Percentiles rank a stretch among this genome's conserved stretches.
phyloP scores from a whole-genome alignment of 1,284 basidiomycete genomes.

The Coriolopsis trogii region DNA sequence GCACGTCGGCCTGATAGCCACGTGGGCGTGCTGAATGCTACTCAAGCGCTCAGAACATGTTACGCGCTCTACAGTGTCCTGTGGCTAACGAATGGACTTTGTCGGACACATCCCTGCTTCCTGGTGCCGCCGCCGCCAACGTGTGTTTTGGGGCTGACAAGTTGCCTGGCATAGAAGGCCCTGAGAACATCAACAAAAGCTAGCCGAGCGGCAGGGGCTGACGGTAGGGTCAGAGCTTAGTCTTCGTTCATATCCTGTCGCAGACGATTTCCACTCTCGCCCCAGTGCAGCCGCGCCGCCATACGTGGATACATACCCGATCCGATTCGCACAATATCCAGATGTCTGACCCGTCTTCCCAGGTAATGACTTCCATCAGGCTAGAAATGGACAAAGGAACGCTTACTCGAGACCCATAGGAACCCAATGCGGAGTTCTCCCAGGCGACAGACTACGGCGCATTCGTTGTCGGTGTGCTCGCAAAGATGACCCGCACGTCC shows the following conservation, averaged over 20 bases:
- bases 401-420: background rate
- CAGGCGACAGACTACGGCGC: conserved; percentile 57
- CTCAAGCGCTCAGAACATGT: background rate
- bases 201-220: background rate
- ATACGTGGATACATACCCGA: no score
- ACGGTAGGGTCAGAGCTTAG: no score
- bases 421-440: conserved; percentile 9
- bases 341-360: no score
- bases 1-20: conserved; percentile 14
- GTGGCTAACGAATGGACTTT: background rate
- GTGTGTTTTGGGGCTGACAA: no score
- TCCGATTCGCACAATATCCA: no score
- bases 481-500: conserved; percentile 49
- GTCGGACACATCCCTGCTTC: no score
- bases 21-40: conserved; percentile 11
- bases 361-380: background rate
- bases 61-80: background rate
- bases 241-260: no score
- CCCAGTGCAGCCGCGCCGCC: no score
- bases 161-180: background rate
- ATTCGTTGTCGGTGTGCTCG: conserved; percentile 58
- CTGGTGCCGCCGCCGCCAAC: no score
- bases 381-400: background rate
- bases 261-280: no score
- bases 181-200: conserved; percentile 1